Percentiles rank a stretch among this genome's conserved stretches.
Conservation (phyloP, 257 asterid species). For the Solanum sparsipilum region DNA sequence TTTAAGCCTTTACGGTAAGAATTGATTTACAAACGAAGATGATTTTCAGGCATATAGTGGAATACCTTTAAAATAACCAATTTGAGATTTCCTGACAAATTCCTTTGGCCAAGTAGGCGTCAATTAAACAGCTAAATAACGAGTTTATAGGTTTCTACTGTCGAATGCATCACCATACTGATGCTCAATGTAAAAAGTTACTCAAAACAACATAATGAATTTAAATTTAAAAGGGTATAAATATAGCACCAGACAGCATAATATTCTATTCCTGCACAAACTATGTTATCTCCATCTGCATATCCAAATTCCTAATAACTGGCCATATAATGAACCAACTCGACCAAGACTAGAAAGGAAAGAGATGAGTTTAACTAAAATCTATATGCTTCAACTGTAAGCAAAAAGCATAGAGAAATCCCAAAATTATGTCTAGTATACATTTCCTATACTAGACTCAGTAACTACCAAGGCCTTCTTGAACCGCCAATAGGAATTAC, state of each 20-base stretch:
- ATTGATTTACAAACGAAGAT: not conserved
- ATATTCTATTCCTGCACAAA: not conserved
- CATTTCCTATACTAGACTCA: not conserved
- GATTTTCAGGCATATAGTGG: not conserved
- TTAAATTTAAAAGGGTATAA: not conserved
- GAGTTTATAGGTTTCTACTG: not conserved
- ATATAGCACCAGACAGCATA: not conserved
- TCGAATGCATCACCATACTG: not conserved
- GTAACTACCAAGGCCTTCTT: constrained; percentile 45
- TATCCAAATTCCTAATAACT: not conserved
- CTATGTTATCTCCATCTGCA: not conserved
- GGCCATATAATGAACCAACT: not conserved
- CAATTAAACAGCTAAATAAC: not conserved
- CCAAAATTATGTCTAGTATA: not conserved
- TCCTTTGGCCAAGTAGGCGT: not conserved
- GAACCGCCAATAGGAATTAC: constrained; percentile 42
- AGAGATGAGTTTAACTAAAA: not conserved
- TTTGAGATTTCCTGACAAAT: not conserved
- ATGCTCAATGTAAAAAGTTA: not conserved
- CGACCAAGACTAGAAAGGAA: not conserved
- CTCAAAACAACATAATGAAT: not conserved
- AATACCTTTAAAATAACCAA: not conserved
- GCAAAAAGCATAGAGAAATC: not conserved
- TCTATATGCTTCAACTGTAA: not conserved
- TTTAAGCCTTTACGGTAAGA: too few species aligned